Evolutionary conservation across 805 yeast species (phyloP), one percentile per base, ranked within the genome.

Genomic region (Yarrowia hollandica): DNA sequence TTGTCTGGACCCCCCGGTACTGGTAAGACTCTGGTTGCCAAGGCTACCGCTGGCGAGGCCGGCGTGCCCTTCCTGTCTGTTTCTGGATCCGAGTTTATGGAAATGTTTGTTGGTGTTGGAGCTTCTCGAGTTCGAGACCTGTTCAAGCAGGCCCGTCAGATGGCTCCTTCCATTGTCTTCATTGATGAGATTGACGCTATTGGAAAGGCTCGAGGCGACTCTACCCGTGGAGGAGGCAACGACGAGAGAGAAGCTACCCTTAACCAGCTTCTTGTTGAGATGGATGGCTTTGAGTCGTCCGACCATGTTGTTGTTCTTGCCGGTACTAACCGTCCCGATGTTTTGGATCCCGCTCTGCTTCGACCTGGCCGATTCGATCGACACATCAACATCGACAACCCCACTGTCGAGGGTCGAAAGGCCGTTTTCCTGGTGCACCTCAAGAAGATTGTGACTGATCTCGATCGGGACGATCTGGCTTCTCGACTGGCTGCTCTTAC

Each of bases 111-210:
- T 26, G 99, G 99, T 78, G 97, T 92, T 21, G 99, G 99, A 76
- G 98, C 99, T 1, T 87, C 96, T 15, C 83, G 99, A 72, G 99
- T 94, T 25, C 90, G 99, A 71, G 99, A 94, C 72, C 77, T 94
- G 66, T 94, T 94, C 76, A 82, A 85, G 63, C 87, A 88, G 25
- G 99, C 99, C 1, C 81, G 98, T 68, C 89, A 88, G 70, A 83
- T 86, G 72, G 96, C 99, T 0, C 99, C 99, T 14, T 80, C 96
- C 31, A 94, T 94, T 68, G 83, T 94, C n/a, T 95, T 94, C 67
- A 91, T 94, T 54, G 99, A 94, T 77, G 99, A 94, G 75, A 94
- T 94, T 63, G 99, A 94, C 77, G 99, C 99, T n/a, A 95, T 94
- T 69, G 99, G 99, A 67, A 90, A 90, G 68, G 90, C 90, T 42